These are phyloP conservation scores for Lentinula aciculospora DNA, from an alignment of 768 basidiomycete species.

Conservation along the genomic window DNA sequence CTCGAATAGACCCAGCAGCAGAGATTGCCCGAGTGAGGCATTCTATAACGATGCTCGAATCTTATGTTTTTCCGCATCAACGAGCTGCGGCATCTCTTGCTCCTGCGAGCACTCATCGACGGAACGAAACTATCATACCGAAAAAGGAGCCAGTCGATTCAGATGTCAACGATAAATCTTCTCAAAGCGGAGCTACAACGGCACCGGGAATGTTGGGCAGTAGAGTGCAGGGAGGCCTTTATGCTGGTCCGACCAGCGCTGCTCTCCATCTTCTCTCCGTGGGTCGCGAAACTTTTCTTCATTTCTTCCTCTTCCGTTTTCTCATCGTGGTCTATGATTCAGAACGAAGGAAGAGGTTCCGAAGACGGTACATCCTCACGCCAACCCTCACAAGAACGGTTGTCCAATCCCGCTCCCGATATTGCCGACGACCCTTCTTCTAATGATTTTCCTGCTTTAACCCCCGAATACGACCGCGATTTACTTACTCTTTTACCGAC, in stretches of 20 bases:
- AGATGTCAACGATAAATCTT: slow-evolving; percentile 33
- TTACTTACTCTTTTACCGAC: slow-evolving; percentile 62
- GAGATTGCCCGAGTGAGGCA: slow-evolving; percentile 67
- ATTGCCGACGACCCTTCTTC: slow-evolving; percentile 9
- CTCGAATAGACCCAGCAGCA: slow-evolving; percentile 55
- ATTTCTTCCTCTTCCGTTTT: slow-evolving; percentile 6
- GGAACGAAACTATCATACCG: slow-evolving; percentile 33
- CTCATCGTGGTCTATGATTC: slow-evolving; percentile 13
- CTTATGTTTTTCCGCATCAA: slow-evolving; percentile 46
- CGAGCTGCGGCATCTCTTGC: slow-evolving; percentile 24
- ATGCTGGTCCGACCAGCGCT: slow-evolving; percentile 75
- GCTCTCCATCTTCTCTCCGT: slow-evolving; percentile 66
- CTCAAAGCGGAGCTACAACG: slow-evolving; percentile 24
- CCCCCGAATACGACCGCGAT: slow-evolving; percentile 66
- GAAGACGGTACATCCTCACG: slow-evolving; percentile 46
- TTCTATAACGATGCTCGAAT: slow-evolving; percentile 62
- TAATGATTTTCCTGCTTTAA: slow-evolving; percentile 35
- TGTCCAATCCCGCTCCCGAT: not conserved
- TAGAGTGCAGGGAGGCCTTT: slow-evolving; percentile 63
- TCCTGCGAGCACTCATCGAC: slow-evolving; percentile 22
- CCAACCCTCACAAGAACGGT: slow-evolving; percentile 46
- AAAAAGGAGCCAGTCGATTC: slow-evolving; percentile 51
- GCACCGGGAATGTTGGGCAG: slow-evolving; percentile 65
- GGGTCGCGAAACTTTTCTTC: slow-evolving; percentile 16
- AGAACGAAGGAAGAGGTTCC: slow-evolving; percentile 43